Evolutionary conservation across 2,329 filamentous ascomycete species (phyloP), one percentile per base, ranked within the genome.

Genomic region (Neofusicoccum parvum): DNA sequence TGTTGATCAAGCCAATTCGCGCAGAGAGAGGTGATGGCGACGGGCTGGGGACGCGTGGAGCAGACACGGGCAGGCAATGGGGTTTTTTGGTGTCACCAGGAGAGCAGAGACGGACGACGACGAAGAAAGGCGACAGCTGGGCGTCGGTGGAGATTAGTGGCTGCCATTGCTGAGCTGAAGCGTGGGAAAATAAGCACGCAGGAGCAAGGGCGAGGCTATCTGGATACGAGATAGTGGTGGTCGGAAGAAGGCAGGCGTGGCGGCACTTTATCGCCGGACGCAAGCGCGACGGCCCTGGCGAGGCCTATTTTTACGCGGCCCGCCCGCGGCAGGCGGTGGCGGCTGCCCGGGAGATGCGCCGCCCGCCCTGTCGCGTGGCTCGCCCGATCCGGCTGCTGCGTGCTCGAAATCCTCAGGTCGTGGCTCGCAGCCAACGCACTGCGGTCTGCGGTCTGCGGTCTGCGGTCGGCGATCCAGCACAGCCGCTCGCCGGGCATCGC

Each of bases 201-300:
- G n/a, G 46, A 15, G 9, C 54, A 45, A 23, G 41, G 49, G 43
- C 56, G 46, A 60, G 56, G 27, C 56, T 60, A 15, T 48, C 43
- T 48, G 48, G 56, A 60, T 60, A 60, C 56, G 56, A 60, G 56
- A 48, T 46, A 60, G 43, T 37, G 56, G 41, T 60, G 15, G 37
- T 48, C 43, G 43, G 45, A 60, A 48, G 43, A n/a, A 48, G 43
- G 54, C 39, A 34, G 23, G 36, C 36, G 50, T 32, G 34, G 50
- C 10, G 32, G 50, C n/a, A n/a, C 20, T 17, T 59, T 34, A 45
- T 59, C 54, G 54, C 39, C 54, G 39, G 23, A 59, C 37, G 39
- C 41, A 34, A 23, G 20, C 23, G 39, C 20, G 39, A 58, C n/a
- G n/a, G 15, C 20, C 34, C 50, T 14, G 39, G 41, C 12, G 17